phyloP scores from a whole-genome alignment of 345 rosid genomes.

The Dipteronia dyeriana region DNA sequence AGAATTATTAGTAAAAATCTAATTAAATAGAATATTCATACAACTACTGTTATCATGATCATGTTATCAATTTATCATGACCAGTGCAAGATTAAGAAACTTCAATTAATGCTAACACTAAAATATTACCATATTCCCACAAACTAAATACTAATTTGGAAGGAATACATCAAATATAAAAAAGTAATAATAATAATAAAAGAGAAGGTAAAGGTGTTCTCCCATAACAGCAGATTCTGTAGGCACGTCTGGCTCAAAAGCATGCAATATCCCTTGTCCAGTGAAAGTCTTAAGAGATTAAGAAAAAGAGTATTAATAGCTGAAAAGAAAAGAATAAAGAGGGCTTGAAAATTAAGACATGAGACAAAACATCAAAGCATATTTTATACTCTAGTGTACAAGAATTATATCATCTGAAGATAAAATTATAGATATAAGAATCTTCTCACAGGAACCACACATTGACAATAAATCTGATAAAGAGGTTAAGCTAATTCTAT shows the following conservation, averaged over 20 bases:
- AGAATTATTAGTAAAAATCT: neutral
- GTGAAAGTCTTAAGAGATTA: conserved; percentile 41
- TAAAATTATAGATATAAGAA: neutral
- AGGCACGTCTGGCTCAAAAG: conserved; percentile 54
- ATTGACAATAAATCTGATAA: neutral
- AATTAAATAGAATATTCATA: neutral
- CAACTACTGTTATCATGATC: conserved; percentile 7
- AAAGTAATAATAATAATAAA: neutral
- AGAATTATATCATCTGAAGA: neutral
- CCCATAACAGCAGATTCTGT: conserved; percentile 58
- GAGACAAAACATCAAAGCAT: neutral
- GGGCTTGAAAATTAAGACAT: conserved; percentile 5
- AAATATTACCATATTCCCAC: neutral
- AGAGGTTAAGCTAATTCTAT: neutral
- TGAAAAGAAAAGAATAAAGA: conserved; percentile 6
- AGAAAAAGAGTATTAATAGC: conserved; percentile 18
- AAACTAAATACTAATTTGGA: neutral
- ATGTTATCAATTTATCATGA: too few species aligned
- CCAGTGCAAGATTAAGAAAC: neutral
- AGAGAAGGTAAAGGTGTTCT: conserved; percentile 8
- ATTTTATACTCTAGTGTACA: neutral
- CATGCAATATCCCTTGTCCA: conserved; percentile 46
- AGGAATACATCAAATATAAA: conserved; percentile 1
- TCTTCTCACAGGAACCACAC: neutral
- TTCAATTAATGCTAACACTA: conserved; percentile 9